Base-by-base conservation (phyloP, 2,329 filamentous ascomycete genomes). In the Phaeosphaeria sp. region DNA sequence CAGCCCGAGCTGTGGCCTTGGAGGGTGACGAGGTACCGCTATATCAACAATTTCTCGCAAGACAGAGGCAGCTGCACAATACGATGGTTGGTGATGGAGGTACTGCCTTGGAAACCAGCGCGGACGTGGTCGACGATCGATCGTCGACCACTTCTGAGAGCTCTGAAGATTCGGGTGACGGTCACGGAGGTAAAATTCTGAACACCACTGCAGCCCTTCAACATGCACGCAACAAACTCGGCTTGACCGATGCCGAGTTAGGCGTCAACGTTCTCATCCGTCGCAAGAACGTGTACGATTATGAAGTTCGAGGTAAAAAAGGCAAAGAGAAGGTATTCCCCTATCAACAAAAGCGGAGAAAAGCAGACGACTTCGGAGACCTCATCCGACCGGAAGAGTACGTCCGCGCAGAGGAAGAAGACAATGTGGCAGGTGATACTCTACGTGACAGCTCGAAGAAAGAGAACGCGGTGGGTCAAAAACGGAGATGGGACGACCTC, bases 351-450 rank as follows among this genome's bases (percentile, higher is more conserved):
- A 88, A 92, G 51, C 85, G 91, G 68, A 91, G 88, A 74, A 88
- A 92, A 50, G 87, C 85, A 27, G 95, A 98, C 72, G 94, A 97
- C 63, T 99, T 95, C 77, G 95, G 95, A 57, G 95, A 99, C 64
- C 80, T 96, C 17, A 97, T 99, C 66, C 88, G 93, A 53, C 91
- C 94, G 0, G 95, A 98, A 75, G 95, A 99, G 63, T 99, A 94
- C 73, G 84, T 97, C 1, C 87, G 93, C 56, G 94, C 93, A 0
- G 95, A 99, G 73, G 95, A 98, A 77, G 89, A 92, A 56, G 92
- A 96, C 65, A 87, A 89, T 56, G 83, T 87, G 18, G 89, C 91
- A 42, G 87, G 86, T 13, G 86, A 89, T 51, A 87, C 89, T 49
- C 80, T 86, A 55, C 82, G 82, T 20, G 81, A 84, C 33, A 81